These are phyloP conservation scores for Aspergillus tanneri DNA, from an alignment of 2,329 filamentous ascomycete genomes.

Conservation along the genomic window DNA sequence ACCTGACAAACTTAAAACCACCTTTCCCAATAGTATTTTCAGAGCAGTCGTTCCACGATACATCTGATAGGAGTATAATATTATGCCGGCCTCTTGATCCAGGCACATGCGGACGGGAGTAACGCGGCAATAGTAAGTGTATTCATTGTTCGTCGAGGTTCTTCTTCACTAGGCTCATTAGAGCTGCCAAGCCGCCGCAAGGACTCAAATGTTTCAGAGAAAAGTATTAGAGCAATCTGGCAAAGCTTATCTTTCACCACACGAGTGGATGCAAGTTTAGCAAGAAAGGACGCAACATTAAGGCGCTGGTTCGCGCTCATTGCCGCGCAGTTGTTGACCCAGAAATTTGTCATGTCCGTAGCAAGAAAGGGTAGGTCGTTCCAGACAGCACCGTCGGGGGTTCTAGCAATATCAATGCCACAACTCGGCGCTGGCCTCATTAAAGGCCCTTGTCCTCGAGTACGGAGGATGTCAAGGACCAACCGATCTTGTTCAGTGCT, in stretches of 20 bases:
- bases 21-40: constrained; percentile 13
- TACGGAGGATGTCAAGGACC: constrained; percentile 26
- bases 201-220: constrained; percentile 18
- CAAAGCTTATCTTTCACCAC: constrained; percentile 20
- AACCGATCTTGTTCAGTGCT: constrained; percentile 20
- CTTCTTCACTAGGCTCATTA: constrained; percentile 17
- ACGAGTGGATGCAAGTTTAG: constrained; percentile 26
- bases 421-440: constrained; percentile 13
- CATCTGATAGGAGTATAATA: constrained; percentile 20
- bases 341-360: constrained; percentile 24
- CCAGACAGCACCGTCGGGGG: constrained; percentile 22
- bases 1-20: constrained; percentile 21
- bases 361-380: constrained; percentile 25
- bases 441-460: no score
- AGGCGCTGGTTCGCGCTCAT: constrained; percentile 21
- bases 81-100: constrained; percentile 19
- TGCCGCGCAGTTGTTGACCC: constrained; percentile 13
- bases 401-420: constrained; percentile 24
- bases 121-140: constrained; percentile 15
- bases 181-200: constrained; percentile 11
- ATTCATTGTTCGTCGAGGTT: constrained; percentile 7
- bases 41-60: constrained; percentile 22
- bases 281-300: constrained; percentile 23
- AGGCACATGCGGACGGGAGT: constrained; percentile 20
- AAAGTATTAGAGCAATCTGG: constrained; percentile 21